Conservation (phyloP, 805 yeast genomes). For the Schwanniomyces polymorphus region DNA sequence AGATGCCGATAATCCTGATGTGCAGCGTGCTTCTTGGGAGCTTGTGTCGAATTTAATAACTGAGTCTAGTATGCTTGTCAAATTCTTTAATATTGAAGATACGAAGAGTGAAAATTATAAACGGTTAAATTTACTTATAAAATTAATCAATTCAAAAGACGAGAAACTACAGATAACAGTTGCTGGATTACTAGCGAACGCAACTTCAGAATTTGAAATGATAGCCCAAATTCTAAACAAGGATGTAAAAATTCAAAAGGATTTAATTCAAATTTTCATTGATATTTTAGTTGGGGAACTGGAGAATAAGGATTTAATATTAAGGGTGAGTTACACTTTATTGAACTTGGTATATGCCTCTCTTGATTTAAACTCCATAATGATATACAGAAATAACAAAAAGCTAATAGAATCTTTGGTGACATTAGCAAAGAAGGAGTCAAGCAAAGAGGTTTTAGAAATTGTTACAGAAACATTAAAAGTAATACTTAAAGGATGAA, state of each 20-base stretch:
- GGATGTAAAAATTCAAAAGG: constrained; percentile 9
- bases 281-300: constrained; percentile 24
- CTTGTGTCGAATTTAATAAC: constrained; percentile 59
- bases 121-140: constrained; percentile 29
- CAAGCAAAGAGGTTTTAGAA: constrained; percentile 10
- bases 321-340: constrained; percentile 25
- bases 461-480: constrained; percentile 15
- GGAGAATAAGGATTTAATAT: constrained; percentile 22
- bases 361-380: background rate
- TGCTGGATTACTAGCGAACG: constrained; percentile 41
- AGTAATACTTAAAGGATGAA: constrained; percentile 4
- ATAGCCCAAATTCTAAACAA: constrained; percentile 25
- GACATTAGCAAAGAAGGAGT: background rate
- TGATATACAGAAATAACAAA: constrained; percentile 3
- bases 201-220: constrained; percentile 38
- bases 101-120: constrained; percentile 22
- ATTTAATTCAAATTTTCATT: constrained; percentile 17
- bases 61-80: constrained; percentile 43
- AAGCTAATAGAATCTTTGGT: constrained; percentile 9
- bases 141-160: constrained; percentile 33
- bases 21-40: constrained; percentile 65
- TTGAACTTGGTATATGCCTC: constrained; percentile 19
- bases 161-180: constrained; percentile 27
- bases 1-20: constrained; percentile 33
- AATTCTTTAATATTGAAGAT: constrained; percentile 57